Evolutionary conservation across 805 yeast genomes (phyloP), one percentile per base, ranked within the genome.

Genomic region (Candida morakotiae): DNA sequence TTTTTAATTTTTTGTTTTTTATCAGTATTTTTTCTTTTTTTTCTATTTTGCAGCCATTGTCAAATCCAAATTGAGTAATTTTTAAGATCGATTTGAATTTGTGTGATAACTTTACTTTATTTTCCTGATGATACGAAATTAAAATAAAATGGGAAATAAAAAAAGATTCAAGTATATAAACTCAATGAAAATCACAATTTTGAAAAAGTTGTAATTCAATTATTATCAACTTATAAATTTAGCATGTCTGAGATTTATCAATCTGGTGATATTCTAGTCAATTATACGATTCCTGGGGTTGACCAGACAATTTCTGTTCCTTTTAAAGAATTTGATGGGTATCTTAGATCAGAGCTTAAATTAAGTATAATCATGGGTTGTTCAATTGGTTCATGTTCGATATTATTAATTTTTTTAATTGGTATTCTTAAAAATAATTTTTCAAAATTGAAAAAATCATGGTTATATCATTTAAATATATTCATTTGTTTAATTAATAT

Each of bases 381-480:
- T 28, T 39, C 47, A 14, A 25, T 44, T 15, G 47, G 47, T 11
- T 36, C 41, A 7, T 31, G 42, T 33, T 31, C 41, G 4, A 13
- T 41, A 4, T 20, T 40, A n/a, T 26, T 41, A 5, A 17, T 44
- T 5, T 19, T 40, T 8, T 27, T 37, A 14, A 1, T 40, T 9
- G 40, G 38, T 13, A 31, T 36, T 2, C 25, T 32, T 14, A 31
- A 32, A 17, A 32, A 31, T 11, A 40, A 23, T 15, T 17, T 23
- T 25, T 14, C 24, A 9, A 25, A 32, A 16, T 28, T 32, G 24
- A 32, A 28, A 5, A 36, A 36, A 19, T 37, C 43, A 13, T 17
- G 38, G 30, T 75, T 87, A 20, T 91, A 87, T 55, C 55, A 80
- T n/a, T 59, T 87, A 31, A 88, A 89, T 57, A 80, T 79, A 53